Evolutionary conservation across 208 protist genomes (phyloP), one percentile per base, ranked within the genome.

Genomic region (Acanthamoeba divionensis): DNA sequence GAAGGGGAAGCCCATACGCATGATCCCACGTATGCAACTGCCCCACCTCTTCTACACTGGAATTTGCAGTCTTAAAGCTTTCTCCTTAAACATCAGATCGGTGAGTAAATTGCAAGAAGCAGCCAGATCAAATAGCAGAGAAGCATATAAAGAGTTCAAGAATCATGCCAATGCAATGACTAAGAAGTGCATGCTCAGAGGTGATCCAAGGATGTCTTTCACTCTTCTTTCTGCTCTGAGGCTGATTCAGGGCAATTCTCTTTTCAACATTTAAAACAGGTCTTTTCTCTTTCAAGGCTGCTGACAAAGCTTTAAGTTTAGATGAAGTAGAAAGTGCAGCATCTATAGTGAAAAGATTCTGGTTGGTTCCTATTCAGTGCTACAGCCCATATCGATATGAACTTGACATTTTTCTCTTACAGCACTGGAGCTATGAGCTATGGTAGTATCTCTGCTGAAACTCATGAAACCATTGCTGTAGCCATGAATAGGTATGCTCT

Each of bases 401-500:
- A n/a, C n/a, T n/a, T n/a, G n/a, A n/a, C n/a, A n/a, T n/a, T n/a
- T n/a, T n/a, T n/a, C n/a, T n/a, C n/a, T n/a, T 97, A 97, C 87
- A 44, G 24, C 54, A 97, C 96, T 9, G 96, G 96, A 36, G 96
- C 95, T 44, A 97, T 97, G 96, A 94, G 90, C 31, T 97, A 96
- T 65, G 96, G 96, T n/a, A 94, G 92, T 26, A 96, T 97, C 38
- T 96, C 94, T 2, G 38, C 83, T 24, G 95, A 97, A 63, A 90
- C 95, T 15, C 95, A 97, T 91, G 88, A 92, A 41, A 96, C 96
- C 8, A 93, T 97, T 3, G 95, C 96, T 9, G 45, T 93, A 2
- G 96, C 95, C 7, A 96, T 97, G 94, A 97, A 97, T 92, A n/a
- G n/a, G n/a, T n/a, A n/a, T n/a, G 52, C 87, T n/a, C n/a, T n/a